These are phyloP conservation scores for Croton laevigatus DNA, from an alignment of 441 rosid genomes.

Conservation along the genomic window DNA sequence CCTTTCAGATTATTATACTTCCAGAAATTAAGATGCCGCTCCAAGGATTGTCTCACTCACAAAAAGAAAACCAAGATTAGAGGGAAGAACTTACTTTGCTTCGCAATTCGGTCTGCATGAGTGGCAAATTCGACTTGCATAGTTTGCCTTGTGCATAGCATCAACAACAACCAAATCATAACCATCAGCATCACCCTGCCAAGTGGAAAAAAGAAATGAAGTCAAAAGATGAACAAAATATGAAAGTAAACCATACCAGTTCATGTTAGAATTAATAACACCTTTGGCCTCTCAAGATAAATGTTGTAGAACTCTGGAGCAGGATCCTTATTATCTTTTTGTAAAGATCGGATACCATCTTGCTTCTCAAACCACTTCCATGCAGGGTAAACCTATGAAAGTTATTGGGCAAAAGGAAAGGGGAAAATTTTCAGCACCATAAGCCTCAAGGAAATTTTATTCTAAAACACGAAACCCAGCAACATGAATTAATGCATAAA, in stretches of 20 bases:
- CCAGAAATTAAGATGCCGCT: background rate
- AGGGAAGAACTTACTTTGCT: conserved; percentile 73
- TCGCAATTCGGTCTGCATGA: conserved; percentile 99
- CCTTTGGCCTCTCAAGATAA: conserved; percentile 99
- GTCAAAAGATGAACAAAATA: conserved; percentile 14
- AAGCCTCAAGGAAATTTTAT: conserved; percentile 7
- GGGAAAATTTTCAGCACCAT: conserved; percentile 19
- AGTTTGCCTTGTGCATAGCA: conserved; percentile 99
- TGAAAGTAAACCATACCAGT: conserved; percentile 7
- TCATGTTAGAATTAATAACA: conserved; percentile 23
- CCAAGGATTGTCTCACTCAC: background rate
- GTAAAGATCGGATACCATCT: conserved; percentile 96
- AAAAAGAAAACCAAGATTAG: conserved; percentile 16
- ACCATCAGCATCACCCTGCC: conserved; percentile 99
- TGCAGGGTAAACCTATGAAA: conserved; percentile 90
- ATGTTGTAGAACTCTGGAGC: conserved; percentile 99
- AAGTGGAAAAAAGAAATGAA: conserved; percentile 27
- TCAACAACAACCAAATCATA: conserved; percentile 99
- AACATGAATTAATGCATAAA: background rate
- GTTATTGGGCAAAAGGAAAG: conserved; percentile 6
- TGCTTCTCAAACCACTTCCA: conserved; percentile 99
- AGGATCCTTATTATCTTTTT: conserved; percentile 91
- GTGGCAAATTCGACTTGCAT: conserved; percentile 99
- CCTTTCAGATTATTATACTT: background rate
- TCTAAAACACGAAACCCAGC: background rate